These are phyloP conservation scores for Talaromyces piceae DNA, from an alignment of 2,329 filamentous ascomycete species.

Conservation along the genomic window DNA sequence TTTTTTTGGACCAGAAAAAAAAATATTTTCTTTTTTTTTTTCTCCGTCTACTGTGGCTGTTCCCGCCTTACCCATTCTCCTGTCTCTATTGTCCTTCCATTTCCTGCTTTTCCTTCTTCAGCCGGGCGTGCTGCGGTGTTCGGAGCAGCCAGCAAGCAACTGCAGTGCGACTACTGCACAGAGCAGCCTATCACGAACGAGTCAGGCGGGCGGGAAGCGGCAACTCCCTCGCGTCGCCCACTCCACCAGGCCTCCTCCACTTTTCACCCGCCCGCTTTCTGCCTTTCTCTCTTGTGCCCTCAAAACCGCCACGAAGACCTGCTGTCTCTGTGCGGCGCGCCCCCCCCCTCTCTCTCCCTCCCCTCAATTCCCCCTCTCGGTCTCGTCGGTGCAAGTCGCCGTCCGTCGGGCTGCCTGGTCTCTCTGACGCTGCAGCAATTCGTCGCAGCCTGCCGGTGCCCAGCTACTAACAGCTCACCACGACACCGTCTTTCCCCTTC, in stretches of 20 bases:
- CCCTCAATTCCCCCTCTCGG: no score
- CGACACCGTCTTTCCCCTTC: conserved; percentile 3
- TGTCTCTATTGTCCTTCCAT: not conserved
- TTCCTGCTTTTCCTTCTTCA: not conserved
- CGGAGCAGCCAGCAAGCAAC: not conserved
- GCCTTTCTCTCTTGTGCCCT: conserved; percentile 1
- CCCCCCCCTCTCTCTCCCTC: no score
- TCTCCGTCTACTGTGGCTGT: not conserved
- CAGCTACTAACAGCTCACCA: conserved; percentile 2
- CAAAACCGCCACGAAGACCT: not conserved
- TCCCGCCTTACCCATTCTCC: not conserved
- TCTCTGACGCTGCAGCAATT: not conserved
- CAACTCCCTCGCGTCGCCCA: conserved; percentile 6
- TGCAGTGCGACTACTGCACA: conserved; percentile 8
- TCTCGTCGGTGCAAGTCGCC: not conserved
- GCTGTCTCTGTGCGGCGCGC: not conserved
- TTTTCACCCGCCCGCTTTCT: conserved; percentile 3
- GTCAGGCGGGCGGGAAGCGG: conserved; percentile 4
- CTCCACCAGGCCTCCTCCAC: conserved; percentile 3
- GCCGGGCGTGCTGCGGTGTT: not conserved
- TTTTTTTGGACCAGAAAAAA: no score
- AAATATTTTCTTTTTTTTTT: not conserved
- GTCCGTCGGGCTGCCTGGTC: conserved; percentile 2
- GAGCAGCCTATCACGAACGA: conserved; percentile 7
- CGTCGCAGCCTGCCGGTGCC: conserved; percentile 1